phyloP scores from a whole-genome alignment of 139 green algal species.

The Zygnema cylindricum region DNA sequence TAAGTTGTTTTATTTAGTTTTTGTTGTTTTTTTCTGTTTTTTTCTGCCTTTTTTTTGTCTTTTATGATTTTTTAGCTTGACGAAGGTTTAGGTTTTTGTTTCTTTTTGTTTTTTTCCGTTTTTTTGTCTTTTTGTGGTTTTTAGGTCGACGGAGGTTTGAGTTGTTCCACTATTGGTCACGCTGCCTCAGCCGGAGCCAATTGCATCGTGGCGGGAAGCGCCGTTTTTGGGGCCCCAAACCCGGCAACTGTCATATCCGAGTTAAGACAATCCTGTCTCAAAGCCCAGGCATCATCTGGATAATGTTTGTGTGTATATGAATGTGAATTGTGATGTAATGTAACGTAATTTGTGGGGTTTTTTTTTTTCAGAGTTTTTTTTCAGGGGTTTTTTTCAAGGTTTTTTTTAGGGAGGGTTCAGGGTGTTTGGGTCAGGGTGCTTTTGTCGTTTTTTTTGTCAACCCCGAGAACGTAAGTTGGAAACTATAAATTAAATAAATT shows the following conservation, averaged over 20 bases:
- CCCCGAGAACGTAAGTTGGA: too few species aligned
- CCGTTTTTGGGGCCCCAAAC: slow-evolving; percentile 78
- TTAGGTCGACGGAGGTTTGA: slow-evolving; percentile 87
- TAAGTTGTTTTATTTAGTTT: too few species aligned
- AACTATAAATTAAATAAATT: too few species aligned
- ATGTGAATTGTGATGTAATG: background rate
- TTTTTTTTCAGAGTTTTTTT: too few species aligned
- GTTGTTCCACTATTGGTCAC: slow-evolving; percentile 66
- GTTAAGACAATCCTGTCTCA: slow-evolving; percentile 5
- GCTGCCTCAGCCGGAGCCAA: slow-evolving; percentile 83
- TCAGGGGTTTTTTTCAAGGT: too few species aligned
- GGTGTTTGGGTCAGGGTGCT: too few species aligned
- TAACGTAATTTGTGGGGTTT: too few species aligned
- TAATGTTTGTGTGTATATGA: background rate
- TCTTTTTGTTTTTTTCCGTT: background rate
- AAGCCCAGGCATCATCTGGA: background rate
- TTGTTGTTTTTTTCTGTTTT: too few species aligned
- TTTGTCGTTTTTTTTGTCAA: too few species aligned
- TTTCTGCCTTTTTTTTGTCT: too few species aligned
- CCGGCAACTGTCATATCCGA: slow-evolving; percentile 32
- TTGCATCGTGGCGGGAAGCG: slow-evolving; percentile 83
- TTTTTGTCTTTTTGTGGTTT: background rate
- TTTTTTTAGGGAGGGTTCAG: too few species aligned
- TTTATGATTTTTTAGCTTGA: too few species aligned
- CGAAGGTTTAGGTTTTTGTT: background rate